A percentile compares a stretch with the other conserved stretches of the same genome.
Conservation (phyloP, 805 yeast species). For the Yarrowia osloensis region DNA sequence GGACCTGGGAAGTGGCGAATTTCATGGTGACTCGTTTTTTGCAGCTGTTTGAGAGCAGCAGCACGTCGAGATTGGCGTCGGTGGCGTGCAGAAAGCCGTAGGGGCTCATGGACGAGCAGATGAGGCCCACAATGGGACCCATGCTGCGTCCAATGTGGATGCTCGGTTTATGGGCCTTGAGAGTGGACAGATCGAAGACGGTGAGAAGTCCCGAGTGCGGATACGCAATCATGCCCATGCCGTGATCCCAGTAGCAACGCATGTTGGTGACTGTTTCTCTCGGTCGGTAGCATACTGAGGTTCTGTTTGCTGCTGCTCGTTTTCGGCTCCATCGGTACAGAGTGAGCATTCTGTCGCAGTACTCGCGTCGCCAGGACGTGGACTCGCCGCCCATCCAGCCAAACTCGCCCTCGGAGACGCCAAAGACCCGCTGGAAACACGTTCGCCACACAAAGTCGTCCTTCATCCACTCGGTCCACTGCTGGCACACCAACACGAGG, state of each 20-base stretch:
- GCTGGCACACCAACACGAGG: constrained; percentile 14
- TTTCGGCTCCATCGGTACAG: constrained; percentile 27
- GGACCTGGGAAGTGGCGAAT: constrained; percentile 17
- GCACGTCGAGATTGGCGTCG: constrained; percentile 14
- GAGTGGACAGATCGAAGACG: constrained; percentile 12
- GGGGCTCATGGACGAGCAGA: constrained; percentile 11
- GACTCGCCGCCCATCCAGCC: constrained; percentile 30
- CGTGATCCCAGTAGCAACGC: constrained; percentile 18
- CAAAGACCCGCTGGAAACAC: constrained; percentile 26
- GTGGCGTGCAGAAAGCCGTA: constrained; percentile 24
- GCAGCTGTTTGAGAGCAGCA: constrained; percentile 11
- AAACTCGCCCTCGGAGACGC: constrained; percentile 14
- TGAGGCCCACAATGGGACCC: constrained; percentile 22
- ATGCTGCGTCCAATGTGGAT: constrained; percentile 19
- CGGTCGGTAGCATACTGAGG: constrained; percentile 1
- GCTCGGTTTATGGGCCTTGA: constrained; percentile 19
- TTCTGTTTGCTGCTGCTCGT: constrained; percentile 17
- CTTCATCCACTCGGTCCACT: constrained; percentile 28
- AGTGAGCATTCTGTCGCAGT: constrained; percentile 26
- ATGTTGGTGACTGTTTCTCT: constrained; percentile 20
- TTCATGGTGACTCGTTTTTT: constrained; percentile 15
- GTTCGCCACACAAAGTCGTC: constrained; percentile 31
- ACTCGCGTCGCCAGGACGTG: constrained; percentile 22
- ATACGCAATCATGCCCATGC: constrained; percentile 14
- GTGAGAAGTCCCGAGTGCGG: constrained; percentile 11